Percentiles rank a stretch among this genome's conserved stretches.
phyloP scores from a whole-genome alignment of 1,139 yeast genomes.

The Blastobotrys proliferans region DNA sequence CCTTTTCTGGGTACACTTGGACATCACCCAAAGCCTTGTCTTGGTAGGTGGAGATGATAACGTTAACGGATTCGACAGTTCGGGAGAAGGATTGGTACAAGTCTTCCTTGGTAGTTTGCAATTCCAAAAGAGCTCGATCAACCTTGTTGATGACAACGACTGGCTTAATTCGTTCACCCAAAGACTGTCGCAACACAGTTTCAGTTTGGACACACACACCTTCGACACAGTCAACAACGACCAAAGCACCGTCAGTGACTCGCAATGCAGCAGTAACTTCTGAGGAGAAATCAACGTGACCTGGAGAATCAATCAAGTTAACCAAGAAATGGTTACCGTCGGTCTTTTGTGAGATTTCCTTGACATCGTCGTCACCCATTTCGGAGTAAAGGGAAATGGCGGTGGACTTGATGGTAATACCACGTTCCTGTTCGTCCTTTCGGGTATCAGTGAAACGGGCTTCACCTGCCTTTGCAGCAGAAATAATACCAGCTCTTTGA shows the following conservation, averaged over 20 bases:
- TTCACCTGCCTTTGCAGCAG: conserved; percentile 99
- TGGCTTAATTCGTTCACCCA: conserved; percentile 99
- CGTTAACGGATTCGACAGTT: conserved; percentile 99
- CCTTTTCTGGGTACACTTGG: conserved; percentile 98
- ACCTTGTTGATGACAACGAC: conserved; percentile 98
- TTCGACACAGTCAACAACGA: conserved; percentile 98
- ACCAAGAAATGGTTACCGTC: conserved; percentile 92
- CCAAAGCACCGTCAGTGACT: conserved; percentile 99
- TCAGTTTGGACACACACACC: conserved; percentile 99
- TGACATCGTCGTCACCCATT: conserved; percentile 84
- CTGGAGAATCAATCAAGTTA: conserved; percentile 99
- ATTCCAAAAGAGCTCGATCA: conserved; percentile 98
- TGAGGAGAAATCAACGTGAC: conserved; percentile 99
- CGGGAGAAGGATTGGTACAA: conserved; percentile 97
- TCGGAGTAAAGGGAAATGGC: conserved; percentile 95
- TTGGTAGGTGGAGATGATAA: conserved; percentile 91
- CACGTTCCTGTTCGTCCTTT: conserved; percentile 99
- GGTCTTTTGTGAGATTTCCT: conserved; percentile 90
- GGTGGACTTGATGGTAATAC: conserved; percentile 98
- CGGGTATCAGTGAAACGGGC: conserved; percentile 99
- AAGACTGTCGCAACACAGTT: conserved; percentile 98
- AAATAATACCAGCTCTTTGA: conserved; percentile 85
- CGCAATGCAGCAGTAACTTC: conserved; percentile 99
- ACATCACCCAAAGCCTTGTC: conserved; percentile 91
- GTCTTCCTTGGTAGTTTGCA: conserved; percentile 98